Evolutionary conservation across 176 grass and related monocot species (phyloP).

Genomic region (Coix lacrymajobi): DNA sequence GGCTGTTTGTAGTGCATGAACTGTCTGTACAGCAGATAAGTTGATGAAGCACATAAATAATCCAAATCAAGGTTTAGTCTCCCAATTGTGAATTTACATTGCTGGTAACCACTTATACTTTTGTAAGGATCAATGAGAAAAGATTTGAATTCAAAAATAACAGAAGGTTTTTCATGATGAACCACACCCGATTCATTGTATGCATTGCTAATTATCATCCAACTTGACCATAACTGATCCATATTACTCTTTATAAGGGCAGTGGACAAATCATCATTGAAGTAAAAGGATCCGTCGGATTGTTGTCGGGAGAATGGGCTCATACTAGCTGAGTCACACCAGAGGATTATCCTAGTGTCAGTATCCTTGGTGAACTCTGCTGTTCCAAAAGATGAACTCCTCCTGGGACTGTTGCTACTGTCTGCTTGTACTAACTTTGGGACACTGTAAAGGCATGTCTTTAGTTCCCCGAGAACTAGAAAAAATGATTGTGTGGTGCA

Average conservation of each 20-base stretch:
- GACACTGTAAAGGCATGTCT: constrained; percentile 27
- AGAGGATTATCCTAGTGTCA: constrained; percentile 49
- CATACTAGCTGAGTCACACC: constrained; percentile 43
- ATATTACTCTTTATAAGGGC: constrained; percentile 40
- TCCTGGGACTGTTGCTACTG: constrained; percentile 18
- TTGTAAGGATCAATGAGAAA: constrained; percentile 46
- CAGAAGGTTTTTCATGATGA: constrained; percentile 49
- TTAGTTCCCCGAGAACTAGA: constrained; percentile 51
- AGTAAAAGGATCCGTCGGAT: background rate
- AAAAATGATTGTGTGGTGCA: constrained; percentile 43
- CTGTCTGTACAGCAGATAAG: constrained; percentile 36
- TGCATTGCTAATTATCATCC: constrained; percentile 43
- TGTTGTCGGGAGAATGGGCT: constrained; percentile 30
- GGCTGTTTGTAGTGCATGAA: constrained; percentile 38
- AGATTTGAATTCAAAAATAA: constrained; percentile 67
- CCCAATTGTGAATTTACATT: constrained; percentile 53
- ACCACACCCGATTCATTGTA: constrained; percentile 45
- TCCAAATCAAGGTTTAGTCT: constrained; percentile 66
- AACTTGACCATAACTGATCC: constrained; percentile 52
- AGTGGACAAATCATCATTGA: background rate
- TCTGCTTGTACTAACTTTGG: background rate
- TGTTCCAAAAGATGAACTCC: constrained; percentile 41
- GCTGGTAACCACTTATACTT: constrained; percentile 44
- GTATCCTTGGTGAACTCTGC: constrained; percentile 18
- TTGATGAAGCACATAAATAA: constrained; percentile 44